Conservation (phyloP, 2,329 filamentous ascomycete species). For the Calonectria naviculata region DNA sequence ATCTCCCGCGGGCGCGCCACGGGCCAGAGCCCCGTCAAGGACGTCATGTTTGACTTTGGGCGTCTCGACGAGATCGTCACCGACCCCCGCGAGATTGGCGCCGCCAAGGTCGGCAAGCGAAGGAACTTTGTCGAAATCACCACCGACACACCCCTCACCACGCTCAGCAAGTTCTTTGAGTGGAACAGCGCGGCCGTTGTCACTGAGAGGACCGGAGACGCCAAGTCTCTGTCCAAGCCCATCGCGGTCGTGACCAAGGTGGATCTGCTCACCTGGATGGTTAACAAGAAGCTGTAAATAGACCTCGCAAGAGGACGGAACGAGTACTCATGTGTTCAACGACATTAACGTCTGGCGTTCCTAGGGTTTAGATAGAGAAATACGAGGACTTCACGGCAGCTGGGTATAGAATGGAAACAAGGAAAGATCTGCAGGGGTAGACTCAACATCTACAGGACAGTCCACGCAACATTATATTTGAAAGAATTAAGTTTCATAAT, state of each 20-base stretch:
- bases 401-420: constrained; percentile 33
- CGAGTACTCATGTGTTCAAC: constrained; percentile 47
- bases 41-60: constrained; percentile 97
- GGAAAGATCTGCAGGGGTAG: constrained; percentile 41
- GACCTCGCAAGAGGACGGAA: constrained; percentile 38
- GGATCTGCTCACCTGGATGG: constrained; percentile 91
- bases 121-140: constrained; percentile 95
- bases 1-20: constrained; percentile 86
- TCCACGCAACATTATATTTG: constrained; percentile 27
- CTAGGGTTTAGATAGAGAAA: constrained; percentile 33
- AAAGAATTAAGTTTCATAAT: constrained; percentile 40
- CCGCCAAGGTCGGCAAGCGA: constrained; percentile 55
- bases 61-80: constrained; percentile 90
- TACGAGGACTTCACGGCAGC: constrained; percentile 29
- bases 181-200: constrained; percentile 98
- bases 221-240: constrained; percentile 75
- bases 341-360: constrained; percentile 46
- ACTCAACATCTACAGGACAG: constrained; percentile 55
- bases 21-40: constrained; percentile 77
- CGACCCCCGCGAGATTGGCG: constrained; percentile 77
- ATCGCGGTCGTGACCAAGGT: constrained; percentile 96
- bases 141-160: constrained; percentile 83
- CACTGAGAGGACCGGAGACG: constrained; percentile 75
- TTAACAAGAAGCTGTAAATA: constrained; percentile 66
- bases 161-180: constrained; percentile 93